Evolutionary conservation across 1,284 basidiomycete genomes (phyloP), one percentile per base, ranked within the genome.

Genomic region (Ganoderma resinaceum): DNA sequence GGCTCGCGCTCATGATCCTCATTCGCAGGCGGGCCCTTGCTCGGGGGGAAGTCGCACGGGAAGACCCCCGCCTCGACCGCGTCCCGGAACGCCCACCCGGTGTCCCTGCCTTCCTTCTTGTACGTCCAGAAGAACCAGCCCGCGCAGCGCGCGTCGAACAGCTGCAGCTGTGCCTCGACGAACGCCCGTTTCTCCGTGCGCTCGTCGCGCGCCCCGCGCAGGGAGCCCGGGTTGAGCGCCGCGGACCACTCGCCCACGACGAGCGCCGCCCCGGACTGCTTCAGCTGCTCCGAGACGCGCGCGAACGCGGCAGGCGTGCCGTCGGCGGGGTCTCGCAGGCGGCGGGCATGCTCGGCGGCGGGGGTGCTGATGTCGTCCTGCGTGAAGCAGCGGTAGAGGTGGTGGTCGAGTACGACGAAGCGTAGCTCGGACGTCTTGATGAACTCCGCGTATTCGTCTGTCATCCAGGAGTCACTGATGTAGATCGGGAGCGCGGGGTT

Each of bases 61-160:
- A 80, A 78, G 18, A 93, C 87, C 11, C 90, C 89, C 1, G 83
- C 84, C 55, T 85, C 85, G 0, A 90, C 85, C 0, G 92, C 91
- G 76, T 95, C 90, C 70, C 86, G 84, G 43, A 94, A 86, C 57
- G 89, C 88, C 94, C 95, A 96, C 1, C 93, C 94, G 2, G 85
- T 86, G 77, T 95, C 93, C 71, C 90, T 89, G 2, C 78, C 79
- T 65, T 91, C 86, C 78, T 95, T 95, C 83, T 92, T 95, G 78
- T 90, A 92, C 52, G 94, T 95, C 95, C 95, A 97, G 80, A 93
- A 96, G 81, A 90, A 96, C 86, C 88, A 94, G 2, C 95, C 95
- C 0, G 87, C 89, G 67, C 92, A 91, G 42, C 82, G 78, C 65
- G 80, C 78, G 71, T 95, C 92, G 72, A 87, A 96, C 42, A 93